Conservation (phyloP, 257 asterid species). For the Leptodermis oblonga region DNA sequence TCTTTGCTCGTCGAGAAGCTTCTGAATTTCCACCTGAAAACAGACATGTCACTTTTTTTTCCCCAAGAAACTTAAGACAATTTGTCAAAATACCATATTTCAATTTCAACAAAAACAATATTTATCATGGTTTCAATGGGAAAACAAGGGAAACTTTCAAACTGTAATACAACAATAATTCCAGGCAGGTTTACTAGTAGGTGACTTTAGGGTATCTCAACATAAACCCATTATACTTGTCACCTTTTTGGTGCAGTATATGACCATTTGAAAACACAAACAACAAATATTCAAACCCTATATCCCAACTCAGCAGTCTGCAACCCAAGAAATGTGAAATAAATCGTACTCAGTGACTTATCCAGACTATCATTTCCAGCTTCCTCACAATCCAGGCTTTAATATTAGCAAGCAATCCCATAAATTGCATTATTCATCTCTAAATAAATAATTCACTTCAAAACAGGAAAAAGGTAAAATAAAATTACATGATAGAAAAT, state of each 20-base stretch:
- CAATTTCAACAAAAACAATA: neutral
- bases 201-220: neutral
- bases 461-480: neutral
- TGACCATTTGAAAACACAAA: neutral
- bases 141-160: neutral
- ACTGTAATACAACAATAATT: neutral
- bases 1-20: slow-evolving; percentile 57
- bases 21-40: slow-evolving; percentile 73
- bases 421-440: neutral
- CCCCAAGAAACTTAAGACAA: neutral
- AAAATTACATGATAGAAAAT: neutral
- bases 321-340: neutral
- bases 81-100: neutral
- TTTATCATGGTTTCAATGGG: neutral
- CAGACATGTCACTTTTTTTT: slow-evolving; percentile 1
- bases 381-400: neutral
- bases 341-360: neutral
- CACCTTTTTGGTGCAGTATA: neutral
- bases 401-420: neutral
- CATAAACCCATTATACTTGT: neutral
- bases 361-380: neutral
- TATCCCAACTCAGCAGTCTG: neutral
- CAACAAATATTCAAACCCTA: neutral
- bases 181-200: neutral
- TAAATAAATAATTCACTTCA: neutral